Evolutionary conservation across 106 monocot genomes (phyloP).

Genomic region (Chionographis japonica): DNA sequence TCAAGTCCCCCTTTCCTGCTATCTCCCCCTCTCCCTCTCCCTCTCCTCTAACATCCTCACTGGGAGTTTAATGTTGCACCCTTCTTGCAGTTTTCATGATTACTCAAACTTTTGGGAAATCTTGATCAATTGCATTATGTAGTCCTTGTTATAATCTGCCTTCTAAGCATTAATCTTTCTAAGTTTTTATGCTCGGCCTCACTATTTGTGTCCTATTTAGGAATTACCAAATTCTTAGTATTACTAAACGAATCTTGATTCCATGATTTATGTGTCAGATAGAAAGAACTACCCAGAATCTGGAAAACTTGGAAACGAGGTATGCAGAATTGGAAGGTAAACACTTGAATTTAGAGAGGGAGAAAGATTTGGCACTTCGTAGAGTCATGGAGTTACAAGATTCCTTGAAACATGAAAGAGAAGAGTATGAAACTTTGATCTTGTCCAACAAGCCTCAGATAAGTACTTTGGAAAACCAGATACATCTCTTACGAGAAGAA

Average conservation of each 20-base stretch:
- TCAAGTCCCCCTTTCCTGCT: neutral
- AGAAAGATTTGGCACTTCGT: conserved; percentile 24
- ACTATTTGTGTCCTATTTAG: too few species aligned
- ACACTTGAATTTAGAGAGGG: conserved; percentile 28
- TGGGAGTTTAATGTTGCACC: too few species aligned
- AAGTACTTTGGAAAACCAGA: conserved; percentile 12
- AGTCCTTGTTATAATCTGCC: neutral
- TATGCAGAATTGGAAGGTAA: conserved; percentile 34
- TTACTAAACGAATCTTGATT: neutral
- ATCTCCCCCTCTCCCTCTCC: neutral
- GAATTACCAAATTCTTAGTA: neutral
- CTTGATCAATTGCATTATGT: neutral
- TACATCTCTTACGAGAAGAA: conserved; percentile 22
- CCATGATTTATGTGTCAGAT: conserved; percentile 28
- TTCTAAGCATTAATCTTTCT: neutral
- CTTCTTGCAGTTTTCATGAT: too few species aligned
- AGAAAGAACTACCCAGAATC: conserved; percentile 22
- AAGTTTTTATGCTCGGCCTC: neutral
- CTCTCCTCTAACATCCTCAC: neutral
- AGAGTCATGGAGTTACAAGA: conserved; percentile 33
- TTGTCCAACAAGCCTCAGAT: conserved; percentile 15
- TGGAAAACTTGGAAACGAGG: conserved; percentile 37
- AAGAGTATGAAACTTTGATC: conserved; percentile 14
- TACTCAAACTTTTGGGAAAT: neutral
- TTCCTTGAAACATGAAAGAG: conserved; percentile 26